Percentiles rank a stretch among this genome's conserved stretches.
These are phyloP conservation scores for Linderina pennispora DNA, from an alignment of 192 early-diverging fungal species.

Conservation along the genomic window DNA sequence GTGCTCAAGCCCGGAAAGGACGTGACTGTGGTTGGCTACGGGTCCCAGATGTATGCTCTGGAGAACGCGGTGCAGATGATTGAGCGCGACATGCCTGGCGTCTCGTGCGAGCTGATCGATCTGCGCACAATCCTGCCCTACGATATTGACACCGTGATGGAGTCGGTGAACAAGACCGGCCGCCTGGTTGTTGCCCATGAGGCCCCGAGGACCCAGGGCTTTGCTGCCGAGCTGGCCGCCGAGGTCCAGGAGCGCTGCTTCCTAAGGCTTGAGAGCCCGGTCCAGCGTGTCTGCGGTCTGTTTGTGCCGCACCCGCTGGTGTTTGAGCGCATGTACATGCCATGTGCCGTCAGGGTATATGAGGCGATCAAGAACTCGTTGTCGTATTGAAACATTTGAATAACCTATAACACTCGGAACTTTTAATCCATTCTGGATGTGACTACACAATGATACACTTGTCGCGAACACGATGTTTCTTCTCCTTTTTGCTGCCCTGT, in stretches of 20 bases:
- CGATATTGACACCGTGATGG: constrained; percentile 83
- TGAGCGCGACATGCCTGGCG: constrained; percentile 78
- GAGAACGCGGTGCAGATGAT: constrained; percentile 84
- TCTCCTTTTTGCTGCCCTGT: not conserved
- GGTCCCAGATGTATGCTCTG: constrained; percentile 88
- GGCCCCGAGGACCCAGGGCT: constrained; percentile 84
- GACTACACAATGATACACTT: not conserved
- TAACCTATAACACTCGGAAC: not conserved
- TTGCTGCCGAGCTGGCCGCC: constrained; percentile 85
- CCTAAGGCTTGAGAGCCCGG: constrained; percentile 83
- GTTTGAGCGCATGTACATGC: constrained; percentile 93
- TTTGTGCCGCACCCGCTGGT: constrained; percentile 89
- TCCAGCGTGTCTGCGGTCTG: constrained; percentile 82
- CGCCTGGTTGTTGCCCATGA: constrained; percentile 90
- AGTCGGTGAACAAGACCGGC: constrained; percentile 92
- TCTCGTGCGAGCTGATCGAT: constrained; percentile 90
- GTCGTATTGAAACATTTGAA: constrained; percentile 48
- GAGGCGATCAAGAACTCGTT: constrained; percentile 84
- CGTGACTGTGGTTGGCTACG: constrained; percentile 87
- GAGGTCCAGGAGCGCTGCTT: constrained; percentile 92
- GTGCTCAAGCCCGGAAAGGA: constrained; percentile 78
- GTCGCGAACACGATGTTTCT: not conserved
- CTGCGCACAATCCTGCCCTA: constrained; percentile 85
- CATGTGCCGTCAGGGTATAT: constrained; percentile 71
- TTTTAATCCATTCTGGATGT: not conserved